Evolutionary conservation across 2,329 filamentous ascomycete species (phyloP).

Genomic region (Colletotrichum sojae): DNA sequence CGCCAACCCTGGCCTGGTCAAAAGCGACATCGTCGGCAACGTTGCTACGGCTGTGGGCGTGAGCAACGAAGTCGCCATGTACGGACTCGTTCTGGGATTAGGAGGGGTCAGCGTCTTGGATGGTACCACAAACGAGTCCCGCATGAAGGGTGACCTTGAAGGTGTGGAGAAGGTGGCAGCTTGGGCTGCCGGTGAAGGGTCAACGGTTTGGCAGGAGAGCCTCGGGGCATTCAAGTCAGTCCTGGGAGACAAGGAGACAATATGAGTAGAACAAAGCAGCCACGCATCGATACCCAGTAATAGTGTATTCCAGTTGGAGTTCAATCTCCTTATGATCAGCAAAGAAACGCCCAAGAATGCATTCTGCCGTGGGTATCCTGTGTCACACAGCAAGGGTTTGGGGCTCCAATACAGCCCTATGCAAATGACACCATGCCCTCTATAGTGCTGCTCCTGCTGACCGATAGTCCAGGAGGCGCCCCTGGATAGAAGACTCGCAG

Average conservation of each 20-base stretch:
- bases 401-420: not conserved
- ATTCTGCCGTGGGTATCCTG: slow-evolving; percentile 35
- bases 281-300: not conserved
- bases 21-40: slow-evolving; percentile 60
- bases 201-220: slow-evolving; percentile 63
- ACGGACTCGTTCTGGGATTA: slow-evolving; percentile 64
- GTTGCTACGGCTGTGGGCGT: slow-evolving; percentile 62
- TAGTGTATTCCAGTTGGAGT: slow-evolving; percentile 14
- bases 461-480: not conserved
- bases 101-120: slow-evolving; percentile 59
- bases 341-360: slow-evolving; percentile 35
- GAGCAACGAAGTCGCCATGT: slow-evolving; percentile 58
- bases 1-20: slow-evolving; percentile 59
- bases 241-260: slow-evolving; percentile 20
- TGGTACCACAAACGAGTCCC: slow-evolving; percentile 60
- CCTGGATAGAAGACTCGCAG: slow-evolving; percentile 25
- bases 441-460: not conserved
- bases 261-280: slow-evolving; percentile 20
- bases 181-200: slow-evolving; percentile 61
- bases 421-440: slow-evolving; percentile 12
- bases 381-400: slow-evolving; percentile 1
- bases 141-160: slow-evolving; percentile 66
- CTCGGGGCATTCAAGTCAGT: slow-evolving; percentile 61
- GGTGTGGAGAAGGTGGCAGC: slow-evolving; percentile 56
- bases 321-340: not conserved